A percentile compares a stretch with the other conserved stretches of the same genome.
phyloP scores from a whole-genome alignment of 306 rosid genomes.

The Alnus glutinosa region DNA sequence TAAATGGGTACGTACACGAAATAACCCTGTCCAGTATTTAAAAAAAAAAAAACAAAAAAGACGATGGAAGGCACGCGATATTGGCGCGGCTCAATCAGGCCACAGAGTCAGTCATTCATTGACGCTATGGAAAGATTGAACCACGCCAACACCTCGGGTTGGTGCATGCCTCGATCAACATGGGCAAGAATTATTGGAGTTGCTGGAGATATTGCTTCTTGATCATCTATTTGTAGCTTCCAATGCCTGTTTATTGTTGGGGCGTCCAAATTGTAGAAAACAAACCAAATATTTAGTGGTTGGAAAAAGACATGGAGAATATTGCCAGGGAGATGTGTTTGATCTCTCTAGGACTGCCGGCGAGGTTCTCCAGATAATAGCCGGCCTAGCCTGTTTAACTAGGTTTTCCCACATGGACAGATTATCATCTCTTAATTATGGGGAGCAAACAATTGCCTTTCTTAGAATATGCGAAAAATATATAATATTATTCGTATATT shows the following conservation, averaged over 20 bases:
- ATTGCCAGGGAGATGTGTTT: background rate
- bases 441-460: background rate
- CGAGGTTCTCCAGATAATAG: background rate
- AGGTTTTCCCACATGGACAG: background rate
- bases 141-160: slow-evolving; percentile 41
- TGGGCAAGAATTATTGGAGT: background rate
- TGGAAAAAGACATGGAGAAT: background rate
- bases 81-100: slow-evolving; percentile 56
- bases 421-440: background rate
- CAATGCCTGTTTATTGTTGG: background rate
- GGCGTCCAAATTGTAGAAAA: background rate
- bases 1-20: too few species aligned
- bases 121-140: slow-evolving; percentile 45
- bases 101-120: slow-evolving; percentile 15
- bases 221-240: background rate
- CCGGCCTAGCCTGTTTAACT: background rate
- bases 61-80: slow-evolving; percentile 31
- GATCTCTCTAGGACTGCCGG: slow-evolving; percentile 2
- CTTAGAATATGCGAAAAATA: too few species aligned
- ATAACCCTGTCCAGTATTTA: too few species aligned
- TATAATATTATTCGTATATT: too few species aligned
- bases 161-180: background rate
- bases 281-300: background rate
- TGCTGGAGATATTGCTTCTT: background rate
- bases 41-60: too few species aligned